Conservation (phyloP, 2,329 filamentous ascomycete genomes). For the Neophaeococcomyces aloes region DNA sequence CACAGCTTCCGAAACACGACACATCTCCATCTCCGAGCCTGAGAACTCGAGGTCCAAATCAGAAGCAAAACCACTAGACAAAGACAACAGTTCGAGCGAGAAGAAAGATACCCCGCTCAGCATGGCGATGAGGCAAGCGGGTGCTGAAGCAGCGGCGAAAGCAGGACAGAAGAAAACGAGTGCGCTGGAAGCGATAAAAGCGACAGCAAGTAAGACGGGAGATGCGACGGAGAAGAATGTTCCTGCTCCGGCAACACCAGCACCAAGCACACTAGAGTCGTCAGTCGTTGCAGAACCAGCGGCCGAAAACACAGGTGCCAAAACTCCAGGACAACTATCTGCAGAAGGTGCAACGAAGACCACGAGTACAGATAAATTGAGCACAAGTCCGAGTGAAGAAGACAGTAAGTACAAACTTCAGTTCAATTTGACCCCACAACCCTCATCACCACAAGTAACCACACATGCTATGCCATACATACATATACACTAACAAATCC, state of each 20-base stretch:
- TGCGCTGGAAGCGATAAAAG: neutral
- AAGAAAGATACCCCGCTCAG: conserved; percentile 30
- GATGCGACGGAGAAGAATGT: neutral
- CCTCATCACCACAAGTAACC: too few species aligned
- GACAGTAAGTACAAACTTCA: conserved; percentile 13
- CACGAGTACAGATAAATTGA: conserved; percentile 19
- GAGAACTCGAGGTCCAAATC: conserved; percentile 13
- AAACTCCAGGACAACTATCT: conserved; percentile 18
- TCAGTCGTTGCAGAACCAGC: conserved; percentile 13
- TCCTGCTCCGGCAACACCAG: conserved; percentile 8
- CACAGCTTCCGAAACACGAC: conserved; percentile 21
- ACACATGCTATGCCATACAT: too few species aligned
- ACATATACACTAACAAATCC: too few species aligned
- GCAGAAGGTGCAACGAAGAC: conserved; percentile 17
- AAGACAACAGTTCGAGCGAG: conserved; percentile 15
- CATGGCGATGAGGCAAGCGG: conserved; percentile 34
- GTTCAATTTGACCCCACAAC: too few species aligned
- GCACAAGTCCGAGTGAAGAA: conserved; percentile 12
- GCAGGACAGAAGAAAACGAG: conserved; percentile 21
- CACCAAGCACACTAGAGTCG: conserved; percentile 4
- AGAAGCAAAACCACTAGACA: neutral
- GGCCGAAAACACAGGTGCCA: conserved; percentile 14
- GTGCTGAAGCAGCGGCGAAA: conserved; percentile 28
- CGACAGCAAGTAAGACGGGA: neutral
- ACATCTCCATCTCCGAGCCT: conserved; percentile 18